A percentile compares a stretch with the other conserved stretches of the same genome.
These are phyloP conservation scores for Colletotrichum sp. DNA, from an alignment of 2,329 filamentous ascomycete genomes.

Conservation along the genomic window DNA sequence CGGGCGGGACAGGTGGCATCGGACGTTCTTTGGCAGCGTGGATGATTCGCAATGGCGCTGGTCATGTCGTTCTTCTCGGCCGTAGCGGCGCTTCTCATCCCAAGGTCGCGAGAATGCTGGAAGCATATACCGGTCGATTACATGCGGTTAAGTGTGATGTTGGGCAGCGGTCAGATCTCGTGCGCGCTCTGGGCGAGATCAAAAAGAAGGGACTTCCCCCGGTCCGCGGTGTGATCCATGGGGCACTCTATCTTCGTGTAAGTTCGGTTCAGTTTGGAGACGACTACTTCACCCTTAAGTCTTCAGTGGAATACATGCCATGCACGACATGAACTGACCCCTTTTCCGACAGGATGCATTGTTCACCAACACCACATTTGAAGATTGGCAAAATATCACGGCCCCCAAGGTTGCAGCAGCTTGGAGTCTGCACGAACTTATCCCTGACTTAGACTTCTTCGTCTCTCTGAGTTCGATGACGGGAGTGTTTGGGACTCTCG, in stretches of 20 bases:
- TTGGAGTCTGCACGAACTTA: not conserved
- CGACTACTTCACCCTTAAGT: not conserved
- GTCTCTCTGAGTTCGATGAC: not conserved
- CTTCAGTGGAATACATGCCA: not conserved
- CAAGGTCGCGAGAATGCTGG: not conserved
- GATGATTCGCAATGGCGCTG: not conserved
- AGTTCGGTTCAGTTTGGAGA: not conserved
- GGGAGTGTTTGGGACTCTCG: not conserved
- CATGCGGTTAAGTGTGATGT: not conserved
- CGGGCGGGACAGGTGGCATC: conserved; percentile 25
- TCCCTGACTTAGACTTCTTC: not conserved
- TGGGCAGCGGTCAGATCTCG: not conserved
- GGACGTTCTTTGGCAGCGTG: not conserved
- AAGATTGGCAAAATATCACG: not conserved
- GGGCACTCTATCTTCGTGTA: not conserved
- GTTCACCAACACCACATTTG: not conserved
- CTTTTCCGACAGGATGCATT: not conserved
- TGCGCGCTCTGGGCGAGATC: not conserved
- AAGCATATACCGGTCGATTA: not conserved
- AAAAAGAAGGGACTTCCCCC: not conserved
- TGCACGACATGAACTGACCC: not conserved
- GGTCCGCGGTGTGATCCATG: not conserved
- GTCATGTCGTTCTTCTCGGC: not conserved
- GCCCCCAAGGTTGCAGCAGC: not conserved
- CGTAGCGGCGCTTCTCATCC: not conserved